A percentile compares a stretch with the other conserved stretches of the same genome.
Evolutionary conservation across 495 filamentous ascomycete species (phyloP).

Genomic region (Xylona heveae): DNA sequence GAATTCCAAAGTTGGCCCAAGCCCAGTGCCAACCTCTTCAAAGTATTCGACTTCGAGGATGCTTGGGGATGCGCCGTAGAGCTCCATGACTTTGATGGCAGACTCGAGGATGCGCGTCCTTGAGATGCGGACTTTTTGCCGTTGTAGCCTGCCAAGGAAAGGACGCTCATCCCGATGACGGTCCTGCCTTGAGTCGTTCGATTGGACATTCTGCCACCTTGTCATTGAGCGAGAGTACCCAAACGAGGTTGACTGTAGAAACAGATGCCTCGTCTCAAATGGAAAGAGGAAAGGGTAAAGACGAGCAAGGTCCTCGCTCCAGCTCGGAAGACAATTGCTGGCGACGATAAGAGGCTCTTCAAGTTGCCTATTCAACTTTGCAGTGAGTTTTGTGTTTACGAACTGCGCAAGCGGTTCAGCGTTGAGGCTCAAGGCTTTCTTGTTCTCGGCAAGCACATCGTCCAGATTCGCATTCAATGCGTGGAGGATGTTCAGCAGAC

Average conservation of each 20-base stretch:
- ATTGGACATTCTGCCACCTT: conserved; percentile 86
- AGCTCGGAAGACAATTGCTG: conserved; percentile 85
- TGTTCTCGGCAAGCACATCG: conserved; percentile 83
- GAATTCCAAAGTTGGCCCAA: conserved; percentile 94
- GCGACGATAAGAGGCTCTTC: conserved; percentile 98
- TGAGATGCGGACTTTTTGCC: conserved; percentile 94
- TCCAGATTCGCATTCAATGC: conserved; percentile 89
- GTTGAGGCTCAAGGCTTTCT: conserved; percentile 44
- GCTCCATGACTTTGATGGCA: conserved; percentile 97
- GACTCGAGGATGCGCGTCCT: conserved; percentile 85
- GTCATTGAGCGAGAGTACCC: conserved; percentile 96
- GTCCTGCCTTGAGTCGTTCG: conserved; percentile 57
- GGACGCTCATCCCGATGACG: conserved; percentile 72
- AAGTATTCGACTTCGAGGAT: conserved; percentile 97
- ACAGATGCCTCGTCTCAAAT: conserved; percentile 93
- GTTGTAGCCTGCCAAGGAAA: conserved; percentile 81
- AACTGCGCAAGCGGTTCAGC: conserved; percentile 85
- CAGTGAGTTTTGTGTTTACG: conserved; percentile 96
- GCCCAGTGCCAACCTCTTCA: conserved; percentile 90
- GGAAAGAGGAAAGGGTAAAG: conserved; percentile 97
- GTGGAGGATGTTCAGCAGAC: conserved; percentile 76
- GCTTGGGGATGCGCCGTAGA: conserved; percentile 89
- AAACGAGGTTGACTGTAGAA: conserved; percentile 94
- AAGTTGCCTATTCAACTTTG: conserved; percentile 93
- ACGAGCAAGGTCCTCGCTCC: conserved; percentile 93